phyloP scores from a whole-genome alignment of 345 rosid genomes.

The Aquilaria yunnanensis region DNA sequence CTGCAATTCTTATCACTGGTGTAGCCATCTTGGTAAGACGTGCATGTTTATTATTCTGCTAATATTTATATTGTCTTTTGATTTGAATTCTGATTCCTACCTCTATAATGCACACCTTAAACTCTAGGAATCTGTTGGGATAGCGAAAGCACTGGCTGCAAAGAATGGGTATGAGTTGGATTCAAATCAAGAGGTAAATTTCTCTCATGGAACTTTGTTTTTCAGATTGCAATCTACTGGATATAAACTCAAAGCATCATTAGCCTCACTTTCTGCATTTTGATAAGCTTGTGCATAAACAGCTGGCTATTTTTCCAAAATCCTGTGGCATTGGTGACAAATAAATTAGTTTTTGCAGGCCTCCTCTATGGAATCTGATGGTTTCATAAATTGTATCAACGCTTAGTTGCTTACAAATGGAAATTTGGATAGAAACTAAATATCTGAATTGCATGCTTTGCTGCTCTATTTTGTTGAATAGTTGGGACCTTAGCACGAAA shows the following conservation, averaged over 20 bases:
- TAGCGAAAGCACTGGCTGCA: constrained; percentile 98
- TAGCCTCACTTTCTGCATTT: no score
- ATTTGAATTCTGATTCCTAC: constrained; percentile 10
- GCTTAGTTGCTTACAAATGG: not conserved
- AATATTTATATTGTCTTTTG: not conserved
- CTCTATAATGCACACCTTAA: constrained; percentile 5
- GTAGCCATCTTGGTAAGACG: constrained; percentile 94
- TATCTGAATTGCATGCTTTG: not conserved
- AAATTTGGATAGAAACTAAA: not conserved
- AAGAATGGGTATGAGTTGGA: constrained; percentile 96
- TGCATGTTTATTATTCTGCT: constrained; percentile 12
- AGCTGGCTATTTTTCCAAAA: no score
- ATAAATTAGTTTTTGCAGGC: no score
- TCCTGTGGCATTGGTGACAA: no score
- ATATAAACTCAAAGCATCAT: not conserved
- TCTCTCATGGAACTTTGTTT: not conserved
- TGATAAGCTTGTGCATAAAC: no score
- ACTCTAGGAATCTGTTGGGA: constrained; percentile 95
- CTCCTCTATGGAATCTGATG: no score
- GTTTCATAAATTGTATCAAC: no score
- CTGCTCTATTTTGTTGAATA: not conserved
- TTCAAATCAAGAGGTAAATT: constrained; percentile 85
- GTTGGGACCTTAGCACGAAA: not conserved
- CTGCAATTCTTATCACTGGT: constrained; percentile 91
- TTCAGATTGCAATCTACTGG: no score